Percentiles rank a stretch among this genome's conserved stretches.
Conservation (phyloP, 2,329 filamentous ascomycete genomes). For the Zelopaecilomyces penicillatus region DNA sequence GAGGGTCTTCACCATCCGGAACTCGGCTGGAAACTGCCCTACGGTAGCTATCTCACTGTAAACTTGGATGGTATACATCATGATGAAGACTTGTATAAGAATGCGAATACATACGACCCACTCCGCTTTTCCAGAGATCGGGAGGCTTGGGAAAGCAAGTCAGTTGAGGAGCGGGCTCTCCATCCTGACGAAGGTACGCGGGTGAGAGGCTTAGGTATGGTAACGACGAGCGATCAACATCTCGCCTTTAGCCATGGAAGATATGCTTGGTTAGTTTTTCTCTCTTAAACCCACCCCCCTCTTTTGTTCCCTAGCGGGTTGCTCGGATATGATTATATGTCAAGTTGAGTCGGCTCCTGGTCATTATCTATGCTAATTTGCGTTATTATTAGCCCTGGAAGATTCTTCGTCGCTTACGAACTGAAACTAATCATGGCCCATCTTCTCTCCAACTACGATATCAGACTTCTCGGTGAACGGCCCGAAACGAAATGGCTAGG, state of each 20-base stretch:
- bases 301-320: too few relatives aligned
- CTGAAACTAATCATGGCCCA: slow-evolving; percentile 46
- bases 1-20: slow-evolving; percentile 34
- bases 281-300: not conserved
- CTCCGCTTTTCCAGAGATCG: slow-evolving; percentile 38
- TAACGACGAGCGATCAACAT: slow-evolving; percentile 42
- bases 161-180: slow-evolving; percentile 18
- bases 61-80: slow-evolving; percentile 37
- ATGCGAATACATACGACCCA: slow-evolving; percentile 37
- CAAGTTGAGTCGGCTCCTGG: too few relatives aligned
- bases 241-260: slow-evolving; percentile 50
- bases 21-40: slow-evolving; percentile 26
- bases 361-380: not conserved
- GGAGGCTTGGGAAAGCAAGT: slow-evolving; percentile 27
- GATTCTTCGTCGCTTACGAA: slow-evolving; percentile 49
- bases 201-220: slow-evolving; percentile 37
- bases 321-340: too few relatives aligned
- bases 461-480: slow-evolving; percentile 30
- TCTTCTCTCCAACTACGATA: slow-evolving; percentile 44
- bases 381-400: slow-evolving; percentile 31
- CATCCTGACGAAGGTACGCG: slow-evolving; percentile 23
- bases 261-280: slow-evolving; percentile 35
- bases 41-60: slow-evolving; percentile 34
- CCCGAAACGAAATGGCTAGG: slow-evolving; percentile 38
- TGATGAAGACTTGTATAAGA: slow-evolving; percentile 35